Percentiles rank a stretch among this genome's conserved stretches.
Evolutionary conservation across 2,329 filamentous ascomycete species (phyloP).

Genomic region (Penicillium sp.): DNA sequence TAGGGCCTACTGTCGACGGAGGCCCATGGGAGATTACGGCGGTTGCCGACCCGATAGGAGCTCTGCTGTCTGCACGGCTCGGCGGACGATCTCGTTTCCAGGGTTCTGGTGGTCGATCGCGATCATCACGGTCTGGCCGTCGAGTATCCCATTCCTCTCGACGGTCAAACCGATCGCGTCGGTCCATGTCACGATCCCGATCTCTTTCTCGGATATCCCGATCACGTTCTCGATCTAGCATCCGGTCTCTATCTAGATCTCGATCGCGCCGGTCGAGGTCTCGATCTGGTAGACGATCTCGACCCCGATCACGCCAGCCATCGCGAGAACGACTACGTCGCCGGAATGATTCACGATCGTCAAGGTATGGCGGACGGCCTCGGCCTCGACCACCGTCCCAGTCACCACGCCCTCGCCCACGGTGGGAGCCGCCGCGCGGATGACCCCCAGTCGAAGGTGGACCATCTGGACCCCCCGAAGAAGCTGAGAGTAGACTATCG

Average conservation of each 20-base stretch:
- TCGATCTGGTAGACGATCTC: conserved; percentile 20
- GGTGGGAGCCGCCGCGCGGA: conserved; percentile 35
- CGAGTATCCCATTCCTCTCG: conserved; percentile 28
- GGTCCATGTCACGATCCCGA: conserved; percentile 32
- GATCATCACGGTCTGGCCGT: conserved; percentile 24
- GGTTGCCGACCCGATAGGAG: conserved; percentile 23
- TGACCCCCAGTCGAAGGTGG: conserved; percentile 32
- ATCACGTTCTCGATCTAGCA: conserved; percentile 28
- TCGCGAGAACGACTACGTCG: conserved; percentile 44
- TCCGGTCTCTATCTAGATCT: conserved; percentile 33
- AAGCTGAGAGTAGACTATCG: conserved; percentile 39
- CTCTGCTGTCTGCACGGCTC: conserved; percentile 28
- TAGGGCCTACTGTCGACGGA: conserved; percentile 10
- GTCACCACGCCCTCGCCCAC: conserved; percentile 41
- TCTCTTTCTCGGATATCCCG: conserved; percentile 21
- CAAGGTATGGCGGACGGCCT: conserved; percentile 36
- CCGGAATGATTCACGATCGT: conserved; percentile 41
- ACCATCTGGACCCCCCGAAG: conserved; percentile 34
- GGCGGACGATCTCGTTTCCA: conserved; percentile 41
- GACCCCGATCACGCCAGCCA: conserved; percentile 38
- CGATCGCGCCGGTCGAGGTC: conserved; percentile 35
- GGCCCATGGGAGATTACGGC: conserved; percentile 12
- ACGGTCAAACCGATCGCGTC: conserved; percentile 33
- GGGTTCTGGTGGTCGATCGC: conserved; percentile 29
- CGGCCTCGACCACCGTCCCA: conserved; percentile 42